Percentiles rank a stretch among this genome's conserved stretches.
These are phyloP conservation scores for Ajuga chamaepitys DNA, from an alignment of 257 asterid species.

Conservation along the genomic window DNA sequence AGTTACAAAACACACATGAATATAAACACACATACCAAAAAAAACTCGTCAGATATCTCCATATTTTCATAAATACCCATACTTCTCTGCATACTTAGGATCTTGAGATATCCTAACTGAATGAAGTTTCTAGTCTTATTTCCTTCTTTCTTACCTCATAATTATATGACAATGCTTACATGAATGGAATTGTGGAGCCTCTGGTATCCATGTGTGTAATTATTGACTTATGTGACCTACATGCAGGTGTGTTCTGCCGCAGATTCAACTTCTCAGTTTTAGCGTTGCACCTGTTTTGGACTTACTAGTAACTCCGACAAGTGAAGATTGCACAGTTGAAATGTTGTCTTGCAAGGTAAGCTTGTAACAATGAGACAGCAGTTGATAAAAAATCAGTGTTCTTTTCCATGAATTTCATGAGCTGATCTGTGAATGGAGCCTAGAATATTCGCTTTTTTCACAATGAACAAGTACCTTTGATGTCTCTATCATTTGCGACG, in stretches of 20 bases:
- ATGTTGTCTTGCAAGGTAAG: conserved; percentile 82
- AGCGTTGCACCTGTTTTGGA: conserved; percentile 77
- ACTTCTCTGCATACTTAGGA: background rate
- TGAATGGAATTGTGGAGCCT: background rate
- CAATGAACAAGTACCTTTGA: background rate
- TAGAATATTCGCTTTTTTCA: background rate
- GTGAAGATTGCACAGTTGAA: conserved; percentile 56
- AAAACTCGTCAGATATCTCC: background rate
- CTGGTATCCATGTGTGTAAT: background rate
- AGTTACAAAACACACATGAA: background rate
- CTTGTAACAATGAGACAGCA: background rate
- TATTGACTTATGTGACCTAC: conserved; percentile 17
- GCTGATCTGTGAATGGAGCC: background rate
- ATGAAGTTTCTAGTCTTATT: background rate
- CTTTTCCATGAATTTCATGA: background rate
- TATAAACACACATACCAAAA: too few species aligned
- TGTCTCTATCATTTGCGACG: background rate
- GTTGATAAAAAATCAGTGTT: background rate
- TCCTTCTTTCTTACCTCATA: background rate
- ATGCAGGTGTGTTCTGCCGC: conserved; percentile 76
- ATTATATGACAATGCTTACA: background rate
- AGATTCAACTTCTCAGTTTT: conserved; percentile 65
- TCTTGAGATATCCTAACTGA: background rate
- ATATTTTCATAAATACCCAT: background rate
- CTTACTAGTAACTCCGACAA: conserved; percentile 54